A percentile compares a stretch with the other conserved stretches of the same genome.
phyloP scores from a whole-genome alignment of 768 basidiomycete species.

The Psilocybe sp. region DNA sequence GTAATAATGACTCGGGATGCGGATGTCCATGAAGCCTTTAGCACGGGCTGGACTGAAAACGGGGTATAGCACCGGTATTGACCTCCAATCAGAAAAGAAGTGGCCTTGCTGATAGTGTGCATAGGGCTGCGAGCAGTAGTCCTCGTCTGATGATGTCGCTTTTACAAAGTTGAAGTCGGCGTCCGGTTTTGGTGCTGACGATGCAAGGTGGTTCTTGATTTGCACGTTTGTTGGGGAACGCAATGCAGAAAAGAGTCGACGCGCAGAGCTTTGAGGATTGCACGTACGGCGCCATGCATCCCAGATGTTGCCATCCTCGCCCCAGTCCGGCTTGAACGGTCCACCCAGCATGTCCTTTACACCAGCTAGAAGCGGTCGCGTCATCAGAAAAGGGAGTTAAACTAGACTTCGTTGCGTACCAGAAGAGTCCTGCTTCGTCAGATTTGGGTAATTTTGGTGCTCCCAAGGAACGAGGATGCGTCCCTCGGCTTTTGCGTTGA shows the following conservation, averaged over 20 bases:
- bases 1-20: conserved; percentile 97
- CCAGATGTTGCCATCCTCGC: conserved; percentile 83
- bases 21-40: conserved; percentile 82
- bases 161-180: conserved; percentile 64
- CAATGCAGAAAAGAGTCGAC: conserved; percentile 78
- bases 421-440: conserved; percentile 51
- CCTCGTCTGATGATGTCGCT: conserved; percentile 59
- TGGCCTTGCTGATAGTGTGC: conserved; percentile 88
- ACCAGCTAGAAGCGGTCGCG: conserved; percentile 33
- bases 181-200: conserved; percentile 27
- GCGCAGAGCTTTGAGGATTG: conserved; percentile 70
- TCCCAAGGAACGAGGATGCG: conserved; percentile 94
- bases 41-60: conserved; percentile 92
- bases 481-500: conserved; percentile 93
- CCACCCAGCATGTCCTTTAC: conserved; percentile 58
- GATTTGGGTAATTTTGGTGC: conserved; percentile 67
- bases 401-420: conserved; percentile 18
- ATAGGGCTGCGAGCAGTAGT: conserved; percentile 82
- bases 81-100: conserved; percentile 97
- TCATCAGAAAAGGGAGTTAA: conserved; percentile 13
- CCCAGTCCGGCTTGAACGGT: conserved; percentile 82
- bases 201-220: conserved; percentile 23
- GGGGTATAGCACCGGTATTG: conserved; percentile 85
- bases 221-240: conserved; percentile 43
- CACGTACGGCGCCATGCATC: conserved; percentile 94